Conservation (phyloP, 176 grass and related monocot genomes). For the Elaeis guineensis region DNA sequence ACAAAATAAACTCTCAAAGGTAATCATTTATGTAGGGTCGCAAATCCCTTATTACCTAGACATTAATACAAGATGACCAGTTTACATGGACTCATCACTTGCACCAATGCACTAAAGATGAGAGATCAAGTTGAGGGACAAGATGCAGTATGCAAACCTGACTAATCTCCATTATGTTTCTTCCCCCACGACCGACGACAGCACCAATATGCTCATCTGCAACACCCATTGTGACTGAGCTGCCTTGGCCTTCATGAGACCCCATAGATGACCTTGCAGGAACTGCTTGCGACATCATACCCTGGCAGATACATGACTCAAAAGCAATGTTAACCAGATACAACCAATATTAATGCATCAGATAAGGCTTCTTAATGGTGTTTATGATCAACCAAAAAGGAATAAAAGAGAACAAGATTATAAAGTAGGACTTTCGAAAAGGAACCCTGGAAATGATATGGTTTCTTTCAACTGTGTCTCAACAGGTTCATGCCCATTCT, state of each 20-base stretch:
- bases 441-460: too few species aligned
- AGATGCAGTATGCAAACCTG: conserved; percentile 32
- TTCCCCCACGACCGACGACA: conserved; percentile 70
- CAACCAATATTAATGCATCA: too few species aligned
- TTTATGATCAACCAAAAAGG: too few species aligned
- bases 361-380: too few species aligned
- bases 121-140: not conserved
- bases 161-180: conserved; percentile 82
- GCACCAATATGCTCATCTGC: conserved; percentile 89
- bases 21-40: too few species aligned
- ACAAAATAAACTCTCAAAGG: too few species aligned
- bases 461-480: too few species aligned
- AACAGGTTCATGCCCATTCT: too few species aligned
- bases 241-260: conserved; percentile 28
- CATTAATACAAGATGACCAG: conserved; percentile 1
- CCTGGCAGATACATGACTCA: conserved; percentile 25
- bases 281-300: conserved; percentile 11
- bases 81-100: not conserved
- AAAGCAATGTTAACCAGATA: not conserved
- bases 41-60: too few species aligned
- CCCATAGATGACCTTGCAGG: conserved; percentile 33
- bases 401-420: too few species aligned
- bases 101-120: not conserved
- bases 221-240: conserved; percentile 65
- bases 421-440: too few species aligned